These are phyloP conservation scores for Schizonepeta tenuifolia DNA, from an alignment of 257 asterid genomes.

Conservation along the genomic window DNA sequence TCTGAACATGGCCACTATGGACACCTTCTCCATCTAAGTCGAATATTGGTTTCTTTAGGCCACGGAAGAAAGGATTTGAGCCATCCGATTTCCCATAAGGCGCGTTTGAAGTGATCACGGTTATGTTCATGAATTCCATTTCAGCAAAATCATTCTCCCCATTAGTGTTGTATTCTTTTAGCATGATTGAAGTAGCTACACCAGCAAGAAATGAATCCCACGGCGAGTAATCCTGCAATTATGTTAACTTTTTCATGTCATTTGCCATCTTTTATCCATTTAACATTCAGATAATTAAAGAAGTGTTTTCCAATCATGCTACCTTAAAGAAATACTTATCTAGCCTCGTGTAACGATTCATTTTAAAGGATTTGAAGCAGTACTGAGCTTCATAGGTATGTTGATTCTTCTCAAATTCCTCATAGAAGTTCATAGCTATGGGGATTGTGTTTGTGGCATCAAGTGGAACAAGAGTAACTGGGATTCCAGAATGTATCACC, in stretches of 20 bases:
- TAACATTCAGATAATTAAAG: neutral
- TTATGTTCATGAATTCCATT: slow-evolving; percentile 78
- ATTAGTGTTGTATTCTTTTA: slow-evolving; percentile 37
- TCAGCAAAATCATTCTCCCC: slow-evolving; percentile 86
- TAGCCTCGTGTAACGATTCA: slow-evolving; percentile 70
- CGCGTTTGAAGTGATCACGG: slow-evolving; percentile 73
- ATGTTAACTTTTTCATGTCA: neutral
- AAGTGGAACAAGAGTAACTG: slow-evolving; percentile 78
- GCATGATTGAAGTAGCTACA: slow-evolving; percentile 87
- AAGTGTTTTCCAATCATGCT: slow-evolving; percentile 17
- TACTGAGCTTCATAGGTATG: slow-evolving; percentile 78
- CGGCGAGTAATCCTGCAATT: slow-evolving; percentile 78
- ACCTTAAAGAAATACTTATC: slow-evolving; percentile 69
- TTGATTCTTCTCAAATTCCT: slow-evolving; percentile 70
- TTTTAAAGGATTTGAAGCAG: slow-evolving; percentile 77
- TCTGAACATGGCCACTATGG: slow-evolving; percentile 87
- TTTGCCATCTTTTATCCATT: no score
- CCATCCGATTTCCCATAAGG: slow-evolving; percentile 67
- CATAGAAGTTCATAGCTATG: slow-evolving; percentile 50
- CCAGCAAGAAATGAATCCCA: slow-evolving; percentile 85
- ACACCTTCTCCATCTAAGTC: slow-evolving; percentile 52
- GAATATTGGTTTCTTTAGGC: slow-evolving; percentile 54
- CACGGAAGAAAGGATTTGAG: slow-evolving; percentile 77
- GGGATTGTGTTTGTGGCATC: slow-evolving; percentile 94
- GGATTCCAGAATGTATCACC: slow-evolving; percentile 91